Evolutionary conservation across 495 filamentous ascomycete species (phyloP), one percentile per base, ranked within the genome.

Genomic region (Echria macrotheca): DNA sequence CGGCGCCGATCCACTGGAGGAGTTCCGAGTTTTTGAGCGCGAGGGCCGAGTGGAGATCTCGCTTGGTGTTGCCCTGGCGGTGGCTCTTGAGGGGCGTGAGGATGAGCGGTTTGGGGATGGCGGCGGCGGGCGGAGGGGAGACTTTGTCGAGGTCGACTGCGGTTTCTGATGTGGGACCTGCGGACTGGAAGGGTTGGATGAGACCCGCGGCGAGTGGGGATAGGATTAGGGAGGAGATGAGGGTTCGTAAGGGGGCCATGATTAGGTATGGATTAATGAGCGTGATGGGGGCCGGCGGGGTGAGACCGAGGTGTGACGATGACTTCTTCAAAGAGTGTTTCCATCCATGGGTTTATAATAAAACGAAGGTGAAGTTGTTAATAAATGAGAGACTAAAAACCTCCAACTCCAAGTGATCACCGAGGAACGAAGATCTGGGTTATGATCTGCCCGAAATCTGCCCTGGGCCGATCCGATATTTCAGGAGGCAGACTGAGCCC

Each of bases 1-100:
- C 50, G 6, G 22, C 6, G 38, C 47, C 47, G 23, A 33, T 24
- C 55, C 55, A 58, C 47, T 47, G 46, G 23, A 58, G 19, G 22
- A 51, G 50, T 23, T 50, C 42, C 11, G 38, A 17, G 29, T 19
- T n/a, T 26, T 45, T 47, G 29, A 54, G 51, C 9, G 24, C 32
- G 3, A 53, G 29, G 4, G 55, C 45, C 8, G 32, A 22, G 4
- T 46, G 38, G 12, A 40, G 50, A 22, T 49, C 41, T 1, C 50
- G 50, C 22, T 44, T 50, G 44, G 45, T 44, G 28, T 53, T 56
- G 14, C 32, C 42, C 1, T 7, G 35, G 32, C 50, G 50, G 38
- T 14, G 1, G 12, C 18, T 31, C 8, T 41, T 50, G 22, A 57
- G 8, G 17, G 55, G 55, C 0, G 29, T 17, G 12, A 56, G 37